phyloP scores from a whole-genome alignment of 768 basidiomycete species.

The Hemileccinum rubropunctum region DNA sequence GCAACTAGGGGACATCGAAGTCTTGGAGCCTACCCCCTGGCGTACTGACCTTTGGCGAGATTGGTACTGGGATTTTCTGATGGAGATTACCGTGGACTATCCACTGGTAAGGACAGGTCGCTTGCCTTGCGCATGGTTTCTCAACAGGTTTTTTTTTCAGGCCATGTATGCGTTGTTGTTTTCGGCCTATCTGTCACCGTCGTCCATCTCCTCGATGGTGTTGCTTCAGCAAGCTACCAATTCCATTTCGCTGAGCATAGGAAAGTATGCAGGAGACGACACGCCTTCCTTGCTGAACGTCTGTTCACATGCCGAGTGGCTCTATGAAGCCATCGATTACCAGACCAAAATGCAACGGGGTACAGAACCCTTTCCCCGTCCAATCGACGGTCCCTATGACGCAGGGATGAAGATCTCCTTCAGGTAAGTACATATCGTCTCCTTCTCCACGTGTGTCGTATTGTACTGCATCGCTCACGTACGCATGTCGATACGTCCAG shows the following conservation, averaged over 20 bases:
- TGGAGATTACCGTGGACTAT: conserved; percentile 29
- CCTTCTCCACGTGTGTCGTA: not conserved
- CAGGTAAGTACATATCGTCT: conserved; percentile 8
- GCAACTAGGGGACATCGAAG: conserved; percentile 28
- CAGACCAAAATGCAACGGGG: conserved; percentile 17
- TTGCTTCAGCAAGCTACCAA: conserved; percentile 34
- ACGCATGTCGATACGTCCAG: conserved; percentile 3
- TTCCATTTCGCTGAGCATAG: conserved; percentile 16
- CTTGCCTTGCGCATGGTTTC: not conserved
- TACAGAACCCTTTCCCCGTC: conserved; percentile 18
- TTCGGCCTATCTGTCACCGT: conserved; percentile 24
- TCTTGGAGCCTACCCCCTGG: conserved; percentile 28
- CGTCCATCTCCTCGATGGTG: conserved; percentile 32
- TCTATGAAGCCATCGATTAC: conserved; percentile 23
- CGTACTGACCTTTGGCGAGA: conserved; percentile 7
- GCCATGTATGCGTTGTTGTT: conserved; percentile 22
- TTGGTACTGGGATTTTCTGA: conserved; percentile 39
- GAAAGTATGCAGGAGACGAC: conserved; percentile 1
- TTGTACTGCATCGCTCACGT: conserved; percentile 1
- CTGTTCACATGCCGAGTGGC: conserved; percentile 14
- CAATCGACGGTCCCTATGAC: not conserved
- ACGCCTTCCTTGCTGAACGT: conserved; percentile 10
- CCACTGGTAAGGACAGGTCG: conserved; percentile 29
- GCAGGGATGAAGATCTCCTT: conserved; percentile 29
- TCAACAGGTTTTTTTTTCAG: conserved; percentile 13